These are phyloP conservation scores for Tieghemostelium lacteum DNA, from an alignment of 78 protist species.

Conservation along the genomic window DNA sequence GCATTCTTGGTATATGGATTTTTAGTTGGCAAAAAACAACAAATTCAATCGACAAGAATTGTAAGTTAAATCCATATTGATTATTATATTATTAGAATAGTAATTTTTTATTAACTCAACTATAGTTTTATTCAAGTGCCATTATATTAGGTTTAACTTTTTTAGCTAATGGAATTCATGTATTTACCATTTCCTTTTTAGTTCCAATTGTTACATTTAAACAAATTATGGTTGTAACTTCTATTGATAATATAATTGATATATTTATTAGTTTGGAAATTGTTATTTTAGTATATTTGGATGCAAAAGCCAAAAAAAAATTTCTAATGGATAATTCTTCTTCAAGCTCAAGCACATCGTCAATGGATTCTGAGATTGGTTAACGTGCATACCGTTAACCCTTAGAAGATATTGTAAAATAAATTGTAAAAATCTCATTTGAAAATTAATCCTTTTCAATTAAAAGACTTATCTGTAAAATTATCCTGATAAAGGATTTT, in stretches of 20 bases:
- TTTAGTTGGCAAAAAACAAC: constrained; percentile 24
- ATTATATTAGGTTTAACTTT: constrained; percentile 8
- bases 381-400: too few species aligned
- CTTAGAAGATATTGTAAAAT: too few species aligned
- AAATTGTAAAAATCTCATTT: too few species aligned
- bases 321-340: background rate
- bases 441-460: too few species aligned
- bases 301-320: background rate
- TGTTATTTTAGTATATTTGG: constrained; percentile 2
- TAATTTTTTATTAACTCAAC: background rate
- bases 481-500: too few species aligned
- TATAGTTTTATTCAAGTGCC: constrained; percentile 13
- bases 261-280: constrained; percentile 8
- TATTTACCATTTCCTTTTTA: constrained; percentile 7
- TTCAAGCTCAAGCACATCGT: background rate
- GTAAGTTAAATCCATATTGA: background rate
- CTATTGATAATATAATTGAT: constrained; percentile 25
- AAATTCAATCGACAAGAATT: background rate
- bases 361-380: too few species aligned
- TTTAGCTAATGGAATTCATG: constrained; percentile 26
- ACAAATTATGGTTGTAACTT: background rate
- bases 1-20: constrained; percentile 25
- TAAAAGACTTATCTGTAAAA: too few species aligned
- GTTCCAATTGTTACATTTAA: constrained; percentile 3
- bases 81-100: background rate